Base-by-base conservation (phyloP, 169 alveolate species). In the Plasmodium falciparum region DNA sequence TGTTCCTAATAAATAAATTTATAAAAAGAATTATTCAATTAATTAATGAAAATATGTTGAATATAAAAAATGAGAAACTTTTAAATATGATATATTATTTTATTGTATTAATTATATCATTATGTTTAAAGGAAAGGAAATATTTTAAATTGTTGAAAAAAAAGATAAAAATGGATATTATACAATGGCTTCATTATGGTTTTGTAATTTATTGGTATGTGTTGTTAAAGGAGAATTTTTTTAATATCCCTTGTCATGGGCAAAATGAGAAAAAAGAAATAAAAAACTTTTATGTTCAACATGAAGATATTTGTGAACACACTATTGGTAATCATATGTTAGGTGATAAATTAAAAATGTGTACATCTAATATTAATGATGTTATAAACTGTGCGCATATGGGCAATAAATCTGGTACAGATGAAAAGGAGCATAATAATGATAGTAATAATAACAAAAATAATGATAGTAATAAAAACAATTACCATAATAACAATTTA, bases 1-100 rank as follows among this genome's bases (percentile, higher is more conserved):
- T 83, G 59, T 54, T 56, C 13, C 29, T 83, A 26, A 22, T 83
- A 52, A 83, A 83, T 12, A 83, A 83, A 58, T 67, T 83, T 83
- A 43, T 83, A 45, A 43, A 83, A 47, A 83, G 24, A 15, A n/a
- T 54, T 12, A 26, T 83, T 6, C 56, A 59, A 12, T 29, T 83
- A 26, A 83, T 83, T n/a, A 83, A 69, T 26, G 73, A 67, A 11
- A 70, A 83, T 69, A 11, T 61, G 43, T n/a, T 12, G 3, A 45
- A 69, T 39, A 56, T 83, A 54, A 43, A 61, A 17, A 58, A 72
- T 72, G 69, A 2, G 49, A 33, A 33, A 74, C 3, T 59, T n/a
- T 8, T 62, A 65, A 70, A 83, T n/a, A 54, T 83, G 29, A 83
- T 69, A n/a, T 69, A 52, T 49, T 67, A 83, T 61, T 67, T 83